Evolutionary conservation across 768 basidiomycete genomes (phyloP).

Genomic region (Mycena epipterygia): DNA sequence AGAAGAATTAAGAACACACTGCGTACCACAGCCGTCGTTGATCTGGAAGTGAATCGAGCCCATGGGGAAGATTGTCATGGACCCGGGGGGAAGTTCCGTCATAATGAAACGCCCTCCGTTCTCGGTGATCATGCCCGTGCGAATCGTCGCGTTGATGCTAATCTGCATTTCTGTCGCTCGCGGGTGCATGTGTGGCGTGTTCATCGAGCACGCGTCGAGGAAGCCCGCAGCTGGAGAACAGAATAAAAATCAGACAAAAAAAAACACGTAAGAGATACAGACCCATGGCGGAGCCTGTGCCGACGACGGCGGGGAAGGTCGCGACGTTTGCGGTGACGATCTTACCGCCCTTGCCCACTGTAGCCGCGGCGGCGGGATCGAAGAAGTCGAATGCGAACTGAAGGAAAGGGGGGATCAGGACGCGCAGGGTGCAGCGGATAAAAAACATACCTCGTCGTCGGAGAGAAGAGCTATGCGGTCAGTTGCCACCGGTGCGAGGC

Average conservation of each 20-base stretch:
- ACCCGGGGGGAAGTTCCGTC: constrained; percentile 32
- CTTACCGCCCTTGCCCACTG: constrained; percentile 28
- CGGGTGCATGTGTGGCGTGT: constrained; percentile 39
- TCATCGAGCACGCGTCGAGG: constrained; percentile 37
- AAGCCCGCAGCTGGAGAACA: constrained; percentile 27
- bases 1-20: constrained; percentile 30
- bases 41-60: constrained; percentile 39
- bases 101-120: constrained; percentile 37
- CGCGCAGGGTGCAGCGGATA: neutral
- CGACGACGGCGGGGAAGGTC: constrained; percentile 39
- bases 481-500: constrained; percentile 21
- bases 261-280: neutral
- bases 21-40: constrained; percentile 36
- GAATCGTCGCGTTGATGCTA: constrained; percentile 37
- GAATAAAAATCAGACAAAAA: neutral
- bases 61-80: constrained; percentile 37
- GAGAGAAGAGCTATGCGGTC: constrained; percentile 26
- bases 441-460: constrained; percentile 25
- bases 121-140: constrained; percentile 41
- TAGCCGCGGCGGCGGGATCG: constrained; percentile 21
- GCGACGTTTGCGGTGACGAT: constrained; percentile 34
- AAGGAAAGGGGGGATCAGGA: neutral
- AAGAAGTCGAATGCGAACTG: constrained; percentile 41
- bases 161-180: constrained; percentile 40
- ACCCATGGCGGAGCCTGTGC: constrained; percentile 37